Evolutionary conservation across 2,329 filamentous ascomycete species (phyloP), one percentile per base, ranked within the genome.

Genomic region (Dryadomyces quercivorus): DNA sequence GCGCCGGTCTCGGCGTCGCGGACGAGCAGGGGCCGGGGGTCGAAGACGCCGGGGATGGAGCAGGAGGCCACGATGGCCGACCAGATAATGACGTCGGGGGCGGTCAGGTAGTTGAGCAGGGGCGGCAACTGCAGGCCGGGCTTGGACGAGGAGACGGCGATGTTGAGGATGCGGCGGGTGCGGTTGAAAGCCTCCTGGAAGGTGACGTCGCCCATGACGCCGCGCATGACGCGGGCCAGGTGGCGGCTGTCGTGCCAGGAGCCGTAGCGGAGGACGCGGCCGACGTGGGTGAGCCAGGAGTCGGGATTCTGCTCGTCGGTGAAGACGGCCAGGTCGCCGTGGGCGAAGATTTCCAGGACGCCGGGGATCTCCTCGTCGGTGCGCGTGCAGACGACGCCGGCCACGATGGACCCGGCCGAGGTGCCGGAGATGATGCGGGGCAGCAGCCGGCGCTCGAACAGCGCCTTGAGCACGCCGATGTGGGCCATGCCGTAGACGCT

Each of bases 101-200:
- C 86, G 0, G 92, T 96, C 56, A 95, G 80, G 63, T 95, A 96
- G 67, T 97, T 97, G 61, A 97, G 76, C 0, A 97, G 73, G 42
- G 88, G 76, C 0, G 91, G 92, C 16, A 95, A 75, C 65, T 96
- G 91, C 66, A 94, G 93, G 54, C 92, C 78, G 16, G 87, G 88
- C 1, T 88, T 86, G 2, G 87, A 89, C 0, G 91, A 89, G 0
- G 91, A 95, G 7, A 97, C 91, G 56, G 88, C 91, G 42, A 97
- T 95, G 66, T 96, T 97, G 63, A 95, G 80, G 58, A 96, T 91
- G 56, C 90, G 81, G 31, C 89, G 81, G 0, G 91, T 95, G n/a
- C 90, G 84, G 65, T 95, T 95, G 71, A 96, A 96, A 1, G 90
- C 89, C 69, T 97, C 92, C 64, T 92, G 88, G 61, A 97, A 97